Percentiles rank a stretch among this genome's conserved stretches.
Conservation (phyloP, 2,329 filamentous ascomycete species). For the Ceratocystis cacaofunesta region DNA sequence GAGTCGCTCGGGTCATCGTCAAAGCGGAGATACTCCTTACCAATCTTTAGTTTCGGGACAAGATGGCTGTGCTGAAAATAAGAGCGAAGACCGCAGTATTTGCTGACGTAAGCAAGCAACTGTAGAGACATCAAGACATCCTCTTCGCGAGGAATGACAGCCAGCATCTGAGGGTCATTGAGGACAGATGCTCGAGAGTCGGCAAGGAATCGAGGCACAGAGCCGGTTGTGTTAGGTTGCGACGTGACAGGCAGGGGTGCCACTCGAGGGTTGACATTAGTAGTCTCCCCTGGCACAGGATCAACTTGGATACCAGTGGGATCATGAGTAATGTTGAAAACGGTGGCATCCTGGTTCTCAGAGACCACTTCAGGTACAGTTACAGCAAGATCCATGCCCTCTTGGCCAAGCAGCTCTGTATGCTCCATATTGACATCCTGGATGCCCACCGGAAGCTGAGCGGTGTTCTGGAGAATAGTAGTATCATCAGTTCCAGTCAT, state of each 20-base stretch:
- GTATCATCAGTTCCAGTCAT: slow-evolving; percentile 61
- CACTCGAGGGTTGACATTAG: slow-evolving; percentile 38
- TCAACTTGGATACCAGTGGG: slow-evolving; percentile 72
- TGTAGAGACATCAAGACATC: slow-evolving; percentile 97
- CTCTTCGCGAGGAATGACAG: slow-evolving; percentile 89
- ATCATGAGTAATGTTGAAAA: slow-evolving; percentile 87
- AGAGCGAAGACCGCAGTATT: slow-evolving; percentile 88
- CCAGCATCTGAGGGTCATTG: slow-evolving; percentile 59
- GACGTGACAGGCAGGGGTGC: slow-evolving; percentile 12
- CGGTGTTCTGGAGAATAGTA: slow-evolving; percentile 21
- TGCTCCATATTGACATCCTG: slow-evolving; percentile 71
- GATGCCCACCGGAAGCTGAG: slow-evolving; percentile 70
- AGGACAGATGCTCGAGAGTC: slow-evolving; percentile 47
- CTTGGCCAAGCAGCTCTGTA: slow-evolving; percentile 34
- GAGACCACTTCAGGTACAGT: slow-evolving; percentile 64
- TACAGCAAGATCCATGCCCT: slow-evolving; percentile 52
- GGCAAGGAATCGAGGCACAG: slow-evolving; percentile 63
- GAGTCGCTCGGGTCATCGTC: slow-evolving; percentile 42
- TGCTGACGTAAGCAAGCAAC: slow-evolving; percentile 90
- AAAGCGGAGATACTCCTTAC: slow-evolving; percentile 64
- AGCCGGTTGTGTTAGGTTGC: slow-evolving; percentile 36
- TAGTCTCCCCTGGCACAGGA: slow-evolving; percentile 48
- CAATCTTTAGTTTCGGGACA: slow-evolving; percentile 81
- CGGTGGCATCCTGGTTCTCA: slow-evolving; percentile 72
- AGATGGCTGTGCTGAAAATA: slow-evolving; percentile 94